phyloP scores from a whole-genome alignment of 768 basidiomycete genomes.

The Kwoniella sp. region DNA sequence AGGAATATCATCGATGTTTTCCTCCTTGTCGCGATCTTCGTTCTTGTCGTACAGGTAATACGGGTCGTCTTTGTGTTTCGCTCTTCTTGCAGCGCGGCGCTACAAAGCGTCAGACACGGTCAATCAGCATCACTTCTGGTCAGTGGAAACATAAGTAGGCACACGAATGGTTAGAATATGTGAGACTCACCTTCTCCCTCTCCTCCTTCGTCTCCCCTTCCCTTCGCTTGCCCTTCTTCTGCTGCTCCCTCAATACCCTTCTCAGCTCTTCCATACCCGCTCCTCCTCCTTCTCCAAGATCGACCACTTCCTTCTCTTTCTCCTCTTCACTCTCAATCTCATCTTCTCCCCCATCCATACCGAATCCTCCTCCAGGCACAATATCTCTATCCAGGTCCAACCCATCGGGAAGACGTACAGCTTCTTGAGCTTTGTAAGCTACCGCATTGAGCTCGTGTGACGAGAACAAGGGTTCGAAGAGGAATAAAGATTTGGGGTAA shows the following conservation, averaged over 20 bases:
- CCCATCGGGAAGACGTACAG: conserved; percentile 77
- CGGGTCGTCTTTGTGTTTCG: conserved; percentile 79
- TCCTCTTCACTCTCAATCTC: conserved; percentile 35
- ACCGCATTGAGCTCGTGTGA: conserved; percentile 83
- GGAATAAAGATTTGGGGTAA: conserved; percentile 86
- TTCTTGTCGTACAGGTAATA: conserved; percentile 76
- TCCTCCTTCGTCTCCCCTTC: conserved; percentile 55
- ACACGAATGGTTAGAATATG: background rate
- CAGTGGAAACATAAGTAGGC: no score
- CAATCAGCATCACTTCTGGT: background rate
- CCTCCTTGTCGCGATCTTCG: conserved; percentile 45
- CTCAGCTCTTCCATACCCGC: conserved; percentile 50
- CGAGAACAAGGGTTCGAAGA: conserved; percentile 77
- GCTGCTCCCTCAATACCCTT: conserved; percentile 55
- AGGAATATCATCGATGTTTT: conserved; percentile 88
- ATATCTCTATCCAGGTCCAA: conserved; percentile 86
- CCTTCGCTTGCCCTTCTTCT: conserved; percentile 45
- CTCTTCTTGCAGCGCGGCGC: conserved; percentile 75
- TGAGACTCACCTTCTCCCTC: conserved; percentile 64
- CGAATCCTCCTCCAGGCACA: conserved; percentile 60
- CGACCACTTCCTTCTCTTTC: conserved; percentile 47
- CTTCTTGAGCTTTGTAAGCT: conserved; percentile 74
- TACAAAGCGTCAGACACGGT: conserved; percentile 49
- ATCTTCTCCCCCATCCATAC: conserved; percentile 21
- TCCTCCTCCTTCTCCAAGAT: conserved; percentile 52